Evolutionary conservation across 768 basidiomycete genomes (phyloP), one percentile per base, ranked within the genome.

Genomic region (Naganishia friedmannii): DNA sequence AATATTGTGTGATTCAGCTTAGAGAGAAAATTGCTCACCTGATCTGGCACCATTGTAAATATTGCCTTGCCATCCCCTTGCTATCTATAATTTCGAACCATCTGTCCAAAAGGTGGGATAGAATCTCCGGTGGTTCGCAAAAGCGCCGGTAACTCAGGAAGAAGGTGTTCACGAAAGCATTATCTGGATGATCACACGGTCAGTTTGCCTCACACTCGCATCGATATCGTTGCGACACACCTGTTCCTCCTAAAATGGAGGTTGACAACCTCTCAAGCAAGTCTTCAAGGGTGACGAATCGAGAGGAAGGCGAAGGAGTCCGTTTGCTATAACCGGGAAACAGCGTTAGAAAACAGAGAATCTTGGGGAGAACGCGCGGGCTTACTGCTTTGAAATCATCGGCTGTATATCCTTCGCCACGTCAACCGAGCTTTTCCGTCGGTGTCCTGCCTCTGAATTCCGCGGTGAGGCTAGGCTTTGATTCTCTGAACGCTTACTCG

Each of bases 71-170:
- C 63, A 68, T 68, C n/a, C 58, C 53, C 3, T 68, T 70, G 55
- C 72, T 70, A 0, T 46, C 42, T 31, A 71, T 70, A 21, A 79
- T 68, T 37, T 75, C 75, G 34, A 66, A 53, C 60, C 76, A 75
- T 19, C 76, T 55, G 3, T 70, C 60, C 12, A 73, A 60, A 32
- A 80, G 74, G 66, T 75, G 71, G 13, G 68, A 66, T 70, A 80
- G 74, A 15, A 80, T 19, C 15, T 74, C 73, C 2, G 58, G 28
- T 15, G 79, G 76, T 9, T 57, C 23, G 32, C 71, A 74, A 54
- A 80, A 80, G 1, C 79, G 71, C 1, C 79, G 76, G 67, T 75
- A 80, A 10, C 73, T 77, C 68, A 79, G 56, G 71, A 78, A 74
- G 66, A 80, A 80, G 0, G 75, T 53, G 31, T 70, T 68, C 9